Evolutionary conservation across 2,329 filamentous ascomycete species (phyloP).

Genomic region (Salinomyces thailandicus): DNA sequence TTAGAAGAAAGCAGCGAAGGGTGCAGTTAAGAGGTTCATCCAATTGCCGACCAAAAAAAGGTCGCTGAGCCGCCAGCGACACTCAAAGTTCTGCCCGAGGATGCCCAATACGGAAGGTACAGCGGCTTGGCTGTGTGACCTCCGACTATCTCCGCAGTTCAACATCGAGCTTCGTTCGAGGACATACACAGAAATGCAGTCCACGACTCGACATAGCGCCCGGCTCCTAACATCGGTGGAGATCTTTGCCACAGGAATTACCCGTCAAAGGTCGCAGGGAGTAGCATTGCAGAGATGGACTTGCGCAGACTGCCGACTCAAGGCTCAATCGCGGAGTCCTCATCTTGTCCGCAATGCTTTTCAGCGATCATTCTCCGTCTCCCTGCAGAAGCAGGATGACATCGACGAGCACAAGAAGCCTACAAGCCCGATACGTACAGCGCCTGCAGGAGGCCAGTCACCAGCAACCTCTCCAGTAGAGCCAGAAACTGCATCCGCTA

Average conservation of each 20-base stretch:
- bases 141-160: not conserved
- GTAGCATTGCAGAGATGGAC: too few species aligned
- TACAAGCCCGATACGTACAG: not conserved
- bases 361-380: conserved; percentile 9
- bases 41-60: not conserved
- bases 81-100: not conserved
- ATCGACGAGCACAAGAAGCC: not conserved
- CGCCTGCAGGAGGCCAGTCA: not conserved
- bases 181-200: conserved; percentile 1
- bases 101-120: not conserved
- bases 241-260: not conserved
- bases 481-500: not conserved
- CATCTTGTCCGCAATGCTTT: not conserved
- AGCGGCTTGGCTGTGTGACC: not conserved
- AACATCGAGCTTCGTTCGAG: not conserved
- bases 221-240: not conserved
- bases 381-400: not conserved
- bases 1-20: too few species aligned
- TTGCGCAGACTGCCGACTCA: conserved; percentile 13
- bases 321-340: conserved; percentile 3
- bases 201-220: not conserved
- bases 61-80: conserved; percentile 4
- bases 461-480: not conserved
- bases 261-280: too few species aligned
- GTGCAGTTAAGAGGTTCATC: too few species aligned